Evolutionary conservation across 78 protist genomes (phyloP), one percentile per base, ranked within the genome.

Genomic region (Dictyostelium brefeldianum): DNA sequence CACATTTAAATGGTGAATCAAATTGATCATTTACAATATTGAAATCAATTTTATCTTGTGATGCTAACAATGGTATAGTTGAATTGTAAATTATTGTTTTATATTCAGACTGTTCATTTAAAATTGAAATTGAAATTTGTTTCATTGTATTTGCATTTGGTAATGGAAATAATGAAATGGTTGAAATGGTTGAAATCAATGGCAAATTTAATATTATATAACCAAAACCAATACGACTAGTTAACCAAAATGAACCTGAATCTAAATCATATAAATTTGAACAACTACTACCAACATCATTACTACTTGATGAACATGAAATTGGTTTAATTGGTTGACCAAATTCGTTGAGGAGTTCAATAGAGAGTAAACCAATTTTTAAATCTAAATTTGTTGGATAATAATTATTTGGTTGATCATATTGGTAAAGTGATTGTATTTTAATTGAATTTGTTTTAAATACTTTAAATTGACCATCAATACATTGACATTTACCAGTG

Each of bases 101-200:
- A n/a, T 7, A 59, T 17, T 11, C 22, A 18, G 50, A 27, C 11
- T 22, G 6, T 4, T 75, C 81, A 10, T 27, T 75, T 20, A 20
- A 48, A 8, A 75, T 43, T 15, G 48, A 48, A 5, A 75, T 48
- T 25, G 81, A 48, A 5, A 75, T 48, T 5, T 51, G 15, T 50
- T 75, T 75, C 62, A 75, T 75, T 48, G 81, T 75, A 3, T 17
- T 25, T 22, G 46, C 15, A 25, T 75, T 75, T 75, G 81, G 81
- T 25, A 75, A 48, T 75, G 81, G 62, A 22, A 14, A 22, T 11
- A 75, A 48, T 20, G 62, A 22, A 0, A 75, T 48, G 12, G 27
- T 31, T 22, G 81, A 48, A 0, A 75, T 75, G 3, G 9, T 75
- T 4, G 27, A 12, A 20, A 4, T n/a, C 2, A 36, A 8, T 48